phyloP scores from a whole-genome alignment of 345 rosid genomes.

The Brassica carinata region DNA sequence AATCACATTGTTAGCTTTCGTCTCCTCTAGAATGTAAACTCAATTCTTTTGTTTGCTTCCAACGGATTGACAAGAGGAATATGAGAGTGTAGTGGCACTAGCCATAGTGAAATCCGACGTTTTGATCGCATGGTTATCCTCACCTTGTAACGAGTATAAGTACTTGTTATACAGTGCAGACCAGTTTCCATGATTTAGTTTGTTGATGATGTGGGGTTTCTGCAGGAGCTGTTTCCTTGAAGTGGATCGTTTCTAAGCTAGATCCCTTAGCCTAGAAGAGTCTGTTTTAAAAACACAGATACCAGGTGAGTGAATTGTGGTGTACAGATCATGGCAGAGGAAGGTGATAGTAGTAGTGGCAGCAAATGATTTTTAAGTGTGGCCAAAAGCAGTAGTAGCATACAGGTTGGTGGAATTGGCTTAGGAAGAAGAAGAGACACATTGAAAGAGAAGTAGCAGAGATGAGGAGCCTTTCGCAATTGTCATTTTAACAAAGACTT shows the following conservation, averaged over 20 bases:
- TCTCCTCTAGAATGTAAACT: not conserved
- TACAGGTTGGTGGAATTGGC: not conserved
- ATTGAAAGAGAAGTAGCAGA: not conserved
- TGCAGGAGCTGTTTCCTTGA: not conserved
- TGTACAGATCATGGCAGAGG: conserved; percentile 1
- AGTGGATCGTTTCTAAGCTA: not conserved
- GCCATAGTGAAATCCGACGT: not conserved
- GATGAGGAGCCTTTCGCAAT: not conserved
- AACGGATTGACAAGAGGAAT: not conserved
- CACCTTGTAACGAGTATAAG: not conserved
- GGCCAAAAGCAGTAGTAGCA: not conserved
- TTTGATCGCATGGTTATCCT: not conserved
- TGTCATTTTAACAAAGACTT: not conserved
- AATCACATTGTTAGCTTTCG: not conserved
- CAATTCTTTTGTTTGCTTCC: not conserved
- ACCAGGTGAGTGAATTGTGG: not conserved
- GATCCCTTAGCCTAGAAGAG: not conserved
- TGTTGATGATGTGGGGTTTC: too few relatives aligned
- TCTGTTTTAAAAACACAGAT: not conserved
- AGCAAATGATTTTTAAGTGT: not conserved
- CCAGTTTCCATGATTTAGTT: not conserved
- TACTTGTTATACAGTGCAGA: not conserved
- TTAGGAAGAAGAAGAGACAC: not conserved
- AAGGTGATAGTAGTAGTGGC: not conserved
- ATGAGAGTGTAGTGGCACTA: not conserved